phyloP scores from a whole-genome alignment of 805 yeast genomes.

The Lipomyces starkeyi region DNA sequence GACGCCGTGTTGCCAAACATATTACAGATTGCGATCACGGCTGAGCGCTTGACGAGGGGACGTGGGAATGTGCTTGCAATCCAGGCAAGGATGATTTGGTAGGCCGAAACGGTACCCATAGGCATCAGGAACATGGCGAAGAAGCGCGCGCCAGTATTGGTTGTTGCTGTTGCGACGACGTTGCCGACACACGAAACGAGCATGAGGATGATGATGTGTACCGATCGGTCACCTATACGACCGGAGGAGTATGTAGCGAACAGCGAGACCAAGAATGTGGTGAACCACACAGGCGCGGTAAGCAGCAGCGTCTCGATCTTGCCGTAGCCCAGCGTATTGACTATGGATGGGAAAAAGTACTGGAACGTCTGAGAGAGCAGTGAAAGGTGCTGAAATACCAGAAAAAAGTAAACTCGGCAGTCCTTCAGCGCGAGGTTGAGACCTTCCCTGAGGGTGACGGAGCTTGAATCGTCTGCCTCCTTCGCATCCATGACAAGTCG shows the following conservation, averaged over 20 bases:
- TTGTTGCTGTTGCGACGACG: constrained; percentile 20
- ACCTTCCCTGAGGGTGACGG: constrained; percentile 29
- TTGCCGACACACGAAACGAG: constrained; percentile 16
- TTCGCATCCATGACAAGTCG: constrained; percentile 35
- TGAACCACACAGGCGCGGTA: constrained; percentile 65
- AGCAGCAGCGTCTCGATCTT: constrained; percentile 57
- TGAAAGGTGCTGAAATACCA: constrained; percentile 29
- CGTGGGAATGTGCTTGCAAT: constrained; percentile 28
- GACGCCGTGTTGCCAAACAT: constrained; percentile 28
- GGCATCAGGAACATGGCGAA: constrained; percentile 32
- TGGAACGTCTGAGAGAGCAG: constrained; percentile 46
- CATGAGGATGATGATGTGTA: constrained; percentile 20
- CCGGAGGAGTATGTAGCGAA: constrained; percentile 40
- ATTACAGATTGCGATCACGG: constrained; percentile 27
- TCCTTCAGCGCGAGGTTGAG: constrained; percentile 29
- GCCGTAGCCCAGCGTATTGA: constrained; percentile 57
- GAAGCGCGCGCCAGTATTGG: constrained; percentile 22
- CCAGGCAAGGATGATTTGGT: constrained; percentile 34
- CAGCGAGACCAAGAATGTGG: constrained; percentile 59
- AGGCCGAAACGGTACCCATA: constrained; percentile 24
- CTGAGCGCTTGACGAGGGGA: constrained; percentile 29
- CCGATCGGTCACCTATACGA: constrained; percentile 24
- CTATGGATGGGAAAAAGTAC: constrained; percentile 65
- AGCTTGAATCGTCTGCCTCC: constrained; percentile 25
- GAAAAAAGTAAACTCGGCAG: constrained; percentile 31